These are phyloP conservation scores for Musa beccarii DNA, from an alignment of 176 grass and related monocot species.

Conservation along the genomic window DNA sequence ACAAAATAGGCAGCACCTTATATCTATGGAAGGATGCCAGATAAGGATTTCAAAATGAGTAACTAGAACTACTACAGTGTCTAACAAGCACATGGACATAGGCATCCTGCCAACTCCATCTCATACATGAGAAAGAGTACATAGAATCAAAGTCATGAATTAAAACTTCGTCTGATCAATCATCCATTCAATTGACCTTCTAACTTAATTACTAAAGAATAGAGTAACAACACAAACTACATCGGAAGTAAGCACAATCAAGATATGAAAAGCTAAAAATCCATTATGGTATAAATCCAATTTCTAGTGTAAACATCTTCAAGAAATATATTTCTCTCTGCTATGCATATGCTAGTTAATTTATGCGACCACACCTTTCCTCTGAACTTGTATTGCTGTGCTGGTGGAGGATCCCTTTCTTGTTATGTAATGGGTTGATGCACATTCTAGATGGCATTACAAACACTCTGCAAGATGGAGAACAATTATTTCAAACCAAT, in stretches of 20 bases:
- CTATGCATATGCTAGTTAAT: neutral
- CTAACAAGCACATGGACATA: neutral
- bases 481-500: constrained; percentile 18
- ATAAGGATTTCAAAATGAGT: neutral
- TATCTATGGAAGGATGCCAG: neutral
- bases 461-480: constrained; percentile 43
- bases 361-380: constrained; percentile 36
- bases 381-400: constrained; percentile 34
- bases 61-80: neutral
- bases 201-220: too few species aligned
- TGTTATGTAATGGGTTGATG: constrained; percentile 74
- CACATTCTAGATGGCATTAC: constrained; percentile 93
- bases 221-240: too few species aligned
- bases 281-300: neutral
- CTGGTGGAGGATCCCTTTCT: constrained; percentile 43
- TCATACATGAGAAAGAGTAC: too few species aligned
- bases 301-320: neutral
- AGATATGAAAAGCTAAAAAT: too few species aligned
- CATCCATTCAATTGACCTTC: neutral
- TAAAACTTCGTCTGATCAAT: neutral
- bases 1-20: neutral
- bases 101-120: neutral
- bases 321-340: neutral
- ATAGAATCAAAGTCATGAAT: too few species aligned
- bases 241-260: too few species aligned